Evolutionary conservation across 768 basidiomycete species (phyloP), one percentile per base, ranked within the genome.

Genomic region (Russula foetens): DNA sequence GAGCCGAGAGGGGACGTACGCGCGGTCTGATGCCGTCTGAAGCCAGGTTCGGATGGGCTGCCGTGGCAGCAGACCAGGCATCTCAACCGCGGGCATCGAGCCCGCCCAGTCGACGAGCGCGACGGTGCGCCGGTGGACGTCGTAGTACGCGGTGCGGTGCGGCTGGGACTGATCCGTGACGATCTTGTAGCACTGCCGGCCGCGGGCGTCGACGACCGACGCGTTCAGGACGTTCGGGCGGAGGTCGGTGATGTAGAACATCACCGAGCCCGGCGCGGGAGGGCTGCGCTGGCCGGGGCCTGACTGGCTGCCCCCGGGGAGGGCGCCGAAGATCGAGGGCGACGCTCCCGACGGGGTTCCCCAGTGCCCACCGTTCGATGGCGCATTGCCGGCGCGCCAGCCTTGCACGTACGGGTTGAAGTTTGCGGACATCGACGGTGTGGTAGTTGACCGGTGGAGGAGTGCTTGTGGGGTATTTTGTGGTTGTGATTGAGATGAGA

Each of bases 351-450:
- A 60, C 45, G 45, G 1, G 49, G 15, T 31, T 2, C 38, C 47
- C 51, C 51, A 43, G 8, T 2, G 8, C 4, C 24, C 39, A 7
- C n/a, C 49, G 46, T 19, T 28, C 0, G 60, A 63, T 14, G 41
- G 33, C n/a, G 53, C 44, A 14, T 56, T 63, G 7, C 55, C 56
- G 33, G 48, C 39, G 35, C 47, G 55, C 65, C 65, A 66, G 52
- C 59, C 63, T 49, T 66, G 65, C 4, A 66, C 63, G 45, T 54
- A 61, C 6, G 65, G 65, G 24, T 66, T 66, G 57, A 66, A 66
- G 44, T 63, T 45, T 23, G 63, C 49, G 1, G 62, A 64, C 63
- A 63, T 63, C 41, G 47, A 23, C 15, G 5, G 8, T 28, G 53
- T 53, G 19, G 48, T 7, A 2, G n/a, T n/a, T 6, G 19, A n/a